phyloP scores from a whole-genome alignment of 2,329 filamentous ascomycete genomes.

The Xylariaceae sp. region DNA sequence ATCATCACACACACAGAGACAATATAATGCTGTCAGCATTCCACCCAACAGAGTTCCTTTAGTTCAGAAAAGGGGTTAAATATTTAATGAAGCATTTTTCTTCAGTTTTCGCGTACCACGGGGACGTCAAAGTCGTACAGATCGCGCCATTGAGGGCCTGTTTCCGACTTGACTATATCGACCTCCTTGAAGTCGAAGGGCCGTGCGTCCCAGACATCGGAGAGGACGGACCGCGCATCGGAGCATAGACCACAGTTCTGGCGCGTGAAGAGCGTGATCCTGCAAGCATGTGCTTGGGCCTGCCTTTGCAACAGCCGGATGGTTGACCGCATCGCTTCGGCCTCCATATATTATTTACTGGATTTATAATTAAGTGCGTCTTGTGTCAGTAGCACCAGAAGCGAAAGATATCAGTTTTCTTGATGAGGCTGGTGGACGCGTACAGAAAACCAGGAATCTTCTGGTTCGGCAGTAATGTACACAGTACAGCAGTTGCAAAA shows the following conservation, averaged over 20 bases:
- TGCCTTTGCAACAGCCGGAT: conserved; percentile 44
- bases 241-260: conserved; percentile 66
- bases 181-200: conserved; percentile 66
- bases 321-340: conserved; percentile 44
- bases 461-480: too few species aligned
- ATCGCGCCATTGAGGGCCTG: conserved; percentile 58
- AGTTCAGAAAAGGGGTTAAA: neutral
- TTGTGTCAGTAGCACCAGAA: too few species aligned
- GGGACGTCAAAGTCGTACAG: conserved; percentile 79
- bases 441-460: too few species aligned
- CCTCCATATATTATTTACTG: neutral
- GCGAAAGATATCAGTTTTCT: too few species aligned
- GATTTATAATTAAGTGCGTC: neutral
- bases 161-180: conserved; percentile 59
- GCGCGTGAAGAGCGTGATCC: conserved; percentile 72
- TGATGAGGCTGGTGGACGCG: too few species aligned
- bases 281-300: conserved; percentile 38
- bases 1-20: too few species aligned
- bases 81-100: neutral
- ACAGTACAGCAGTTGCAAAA: too few species aligned
- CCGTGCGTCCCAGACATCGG: conserved; percentile 59
- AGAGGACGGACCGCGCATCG: conserved; percentile 62
- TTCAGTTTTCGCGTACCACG: conserved; percentile 50
- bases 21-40: too few species aligned
- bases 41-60: too few species aligned